Conservation (phyloP, 371 early-diverging fungal genomes). For the Funneliformis caledonium region DNA sequence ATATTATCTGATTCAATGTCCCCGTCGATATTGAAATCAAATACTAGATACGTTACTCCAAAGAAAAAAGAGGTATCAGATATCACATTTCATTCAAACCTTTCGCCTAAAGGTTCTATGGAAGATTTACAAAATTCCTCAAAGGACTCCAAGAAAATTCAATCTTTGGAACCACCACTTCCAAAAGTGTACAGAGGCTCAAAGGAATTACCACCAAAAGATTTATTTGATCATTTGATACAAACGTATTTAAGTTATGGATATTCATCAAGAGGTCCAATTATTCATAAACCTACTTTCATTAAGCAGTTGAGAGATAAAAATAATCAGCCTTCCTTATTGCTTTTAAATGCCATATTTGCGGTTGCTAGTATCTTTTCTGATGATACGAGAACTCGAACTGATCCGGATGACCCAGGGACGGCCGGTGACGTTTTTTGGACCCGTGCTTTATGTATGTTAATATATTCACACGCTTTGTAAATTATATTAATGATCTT, state of each 20-base stretch:
- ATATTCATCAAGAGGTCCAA: conserved; percentile 37
- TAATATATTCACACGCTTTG: neutral
- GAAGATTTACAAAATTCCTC: neutral
- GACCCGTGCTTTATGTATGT: conserved; percentile 48
- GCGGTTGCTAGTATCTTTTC: conserved; percentile 48
- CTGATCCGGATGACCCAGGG: conserved; percentile 47
- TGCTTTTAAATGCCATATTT: conserved; percentile 48
- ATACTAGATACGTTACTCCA: neutral
- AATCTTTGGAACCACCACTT: conserved; percentile 13
- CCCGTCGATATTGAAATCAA: neutral
- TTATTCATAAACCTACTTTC: conserved; percentile 49
- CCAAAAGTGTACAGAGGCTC: neutral
- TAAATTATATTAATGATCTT: neutral
- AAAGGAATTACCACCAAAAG: conserved; percentile 21
- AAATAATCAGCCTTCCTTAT: conserved; percentile 49
- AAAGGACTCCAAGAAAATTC: neutral
- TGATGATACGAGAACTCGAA: conserved; percentile 45
- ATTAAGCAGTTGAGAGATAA: conserved; percentile 47
- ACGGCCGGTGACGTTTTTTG: conserved; percentile 50
- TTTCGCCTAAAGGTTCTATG: neutral
- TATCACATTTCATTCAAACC: neutral
- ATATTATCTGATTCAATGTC: conserved; percentile 3
- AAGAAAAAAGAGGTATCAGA: conserved; percentile 5
- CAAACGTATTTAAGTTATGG: conserved; percentile 14
- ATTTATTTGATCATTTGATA: conserved; percentile 32